A percentile compares a stretch with the other conserved stretches of the same genome.
These are phyloP conservation scores for Vaccinium myrtillus DNA, from an alignment of 148 eudicot genomes.

Conservation along the genomic window DNA sequence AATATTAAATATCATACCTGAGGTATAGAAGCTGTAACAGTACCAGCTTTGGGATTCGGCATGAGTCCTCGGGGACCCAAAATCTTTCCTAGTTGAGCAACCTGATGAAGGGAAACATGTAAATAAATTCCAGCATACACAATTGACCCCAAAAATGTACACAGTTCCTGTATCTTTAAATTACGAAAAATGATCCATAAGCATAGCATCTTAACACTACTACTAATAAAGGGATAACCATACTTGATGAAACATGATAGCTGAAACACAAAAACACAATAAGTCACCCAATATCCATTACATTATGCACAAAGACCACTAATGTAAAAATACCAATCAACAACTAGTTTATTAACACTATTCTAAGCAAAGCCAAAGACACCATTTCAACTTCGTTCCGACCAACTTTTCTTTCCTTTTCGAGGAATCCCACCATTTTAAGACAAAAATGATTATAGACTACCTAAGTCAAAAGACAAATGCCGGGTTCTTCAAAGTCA, in stretches of 20 bases:
- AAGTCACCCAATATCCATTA: neutral
- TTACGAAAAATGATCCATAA: neutral
- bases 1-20: slow-evolving; percentile 51
- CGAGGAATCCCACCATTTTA: neutral
- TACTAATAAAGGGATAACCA: neutral
- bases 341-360: neutral
- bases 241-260: neutral
- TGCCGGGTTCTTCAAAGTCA: neutral
- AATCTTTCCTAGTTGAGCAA: slow-evolving; percentile 85
- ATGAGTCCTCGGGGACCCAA: slow-evolving; percentile 96
- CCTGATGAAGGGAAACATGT: slow-evolving; percentile 36
- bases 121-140: slow-evolving; percentile 13
- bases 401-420: neutral
- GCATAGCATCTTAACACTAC: neutral
- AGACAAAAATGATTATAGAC: neutral
- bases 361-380: neutral
- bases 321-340: neutral
- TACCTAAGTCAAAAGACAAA: neutral
- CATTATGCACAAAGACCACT: neutral
- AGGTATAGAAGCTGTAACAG: slow-evolving; percentile 82
- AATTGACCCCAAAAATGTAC: neutral
- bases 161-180: neutral
- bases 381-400: neutral
- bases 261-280: neutral
- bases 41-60: slow-evolving; percentile 99